Conservation (phyloP, 2,329 filamentous ascomycete species). For the Calycina herbarum region DNA sequence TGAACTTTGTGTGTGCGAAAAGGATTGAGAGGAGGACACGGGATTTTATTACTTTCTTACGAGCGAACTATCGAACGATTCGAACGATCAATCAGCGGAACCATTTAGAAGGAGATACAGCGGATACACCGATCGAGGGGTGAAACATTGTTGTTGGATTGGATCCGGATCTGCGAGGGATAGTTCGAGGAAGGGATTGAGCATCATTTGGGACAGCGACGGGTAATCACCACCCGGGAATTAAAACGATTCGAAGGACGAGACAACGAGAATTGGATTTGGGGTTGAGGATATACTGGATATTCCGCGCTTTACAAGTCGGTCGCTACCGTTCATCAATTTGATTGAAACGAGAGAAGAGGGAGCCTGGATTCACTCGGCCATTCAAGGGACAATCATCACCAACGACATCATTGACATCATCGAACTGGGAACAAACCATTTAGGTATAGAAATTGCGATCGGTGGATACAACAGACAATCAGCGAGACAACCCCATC, state of each 20-base stretch:
- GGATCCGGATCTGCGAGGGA: slow-evolving; percentile 3
- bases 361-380: slow-evolving; percentile 2
- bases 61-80: background rate
- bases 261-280: background rate
- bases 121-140: background rate
- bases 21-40: background rate
- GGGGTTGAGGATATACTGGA: background rate
- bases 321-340: slow-evolving; percentile 1
- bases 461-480: background rate
- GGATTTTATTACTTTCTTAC: background rate
- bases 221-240: background rate
- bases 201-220: background rate
- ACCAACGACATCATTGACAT: background rate
- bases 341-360: background rate
- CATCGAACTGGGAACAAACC: background rate
- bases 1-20: background rate
- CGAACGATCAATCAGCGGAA: background rate
- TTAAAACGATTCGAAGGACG: background rate
- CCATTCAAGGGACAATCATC: background rate
- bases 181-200: background rate
- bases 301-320: background rate
- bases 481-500: background rate
- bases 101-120: background rate
- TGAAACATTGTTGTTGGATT: slow-evolving; percentile 3
- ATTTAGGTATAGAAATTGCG: background rate